Base-by-base conservation (phyloP, 2,329 filamentous ascomycete species). In the Calonectria henricotiae region DNA sequence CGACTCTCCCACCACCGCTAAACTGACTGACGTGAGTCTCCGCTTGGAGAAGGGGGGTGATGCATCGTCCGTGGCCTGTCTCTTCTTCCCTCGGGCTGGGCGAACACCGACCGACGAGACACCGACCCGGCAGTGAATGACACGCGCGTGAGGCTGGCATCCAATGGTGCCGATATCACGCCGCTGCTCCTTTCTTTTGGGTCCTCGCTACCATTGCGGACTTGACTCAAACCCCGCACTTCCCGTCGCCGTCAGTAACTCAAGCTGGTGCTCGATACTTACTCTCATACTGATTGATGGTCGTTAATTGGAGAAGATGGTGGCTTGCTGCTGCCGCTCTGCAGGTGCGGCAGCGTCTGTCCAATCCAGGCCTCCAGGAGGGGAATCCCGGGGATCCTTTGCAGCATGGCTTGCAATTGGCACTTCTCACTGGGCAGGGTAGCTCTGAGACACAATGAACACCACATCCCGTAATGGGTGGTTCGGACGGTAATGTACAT, bases 21-120 rank as follows among this genome's bases (percentile, higher is more conserved):
- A 66, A 62, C 65, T 23, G 25, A 67, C 65, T 68, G 67, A 69
- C 67, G 62, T 41, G 62, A 46, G 30, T 43, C 62, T 61, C 49
- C 15, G 49, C n/a, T 11, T 25, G 49, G 43, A 49, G 62, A 41
- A 11, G 35, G 30, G 27, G 41, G 32, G 35, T 9, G 5, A 13
- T 37, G 8, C n/a, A 17, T 25, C 37, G 64, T 43, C 32, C 32
- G 43, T 62, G 51, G 46, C 62, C 62, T 65, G 49, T 68, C 60
- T 49, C 43, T 20, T 25, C 20, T 58, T 15, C 20, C 51, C 51
- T 55, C 51, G 46, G 30, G 30, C 32, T 39, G 32, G 51, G 11
- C n/a, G 51, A 32, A 17, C 15, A 17, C 7, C 23, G 13, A 27
- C 51, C 23, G 13, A 27, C 51, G 23, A 58, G 51, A 58, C 51